These are phyloP conservation scores for Fraxinus sp. DNA, from an alignment of 305 asterid species.

Conservation along the genomic window DNA sequence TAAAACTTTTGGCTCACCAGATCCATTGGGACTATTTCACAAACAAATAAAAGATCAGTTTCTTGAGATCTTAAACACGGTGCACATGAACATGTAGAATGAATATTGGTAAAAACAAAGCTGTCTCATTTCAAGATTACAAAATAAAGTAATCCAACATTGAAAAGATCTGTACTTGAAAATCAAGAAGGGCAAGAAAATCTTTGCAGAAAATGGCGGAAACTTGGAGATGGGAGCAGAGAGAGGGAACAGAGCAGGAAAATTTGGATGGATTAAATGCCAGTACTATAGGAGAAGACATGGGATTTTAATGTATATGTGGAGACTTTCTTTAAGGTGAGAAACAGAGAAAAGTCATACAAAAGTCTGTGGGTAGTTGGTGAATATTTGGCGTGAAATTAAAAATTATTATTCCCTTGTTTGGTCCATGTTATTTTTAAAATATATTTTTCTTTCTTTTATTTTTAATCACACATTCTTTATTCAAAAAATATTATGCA, in stretches of 20 bases:
- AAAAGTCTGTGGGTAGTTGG: conserved; percentile 38
- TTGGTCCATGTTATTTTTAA: too few species aligned
- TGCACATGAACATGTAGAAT: neutral
- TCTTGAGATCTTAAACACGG: conserved; percentile 10
- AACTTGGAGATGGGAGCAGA: conserved; percentile 19
- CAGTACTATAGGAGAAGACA: conserved; percentile 22
- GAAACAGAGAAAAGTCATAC: conserved; percentile 22
- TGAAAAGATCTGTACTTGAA: conserved; percentile 20
- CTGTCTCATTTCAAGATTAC: conserved; percentile 26
- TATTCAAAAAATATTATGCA: too few species aligned
- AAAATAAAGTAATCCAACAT: conserved; percentile 2
- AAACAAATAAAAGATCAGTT: conserved; percentile 7
- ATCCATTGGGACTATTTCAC: conserved; percentile 34
- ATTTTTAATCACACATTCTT: too few species aligned
- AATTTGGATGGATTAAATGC: conserved; percentile 41
- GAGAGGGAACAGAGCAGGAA: conserved; percentile 23
- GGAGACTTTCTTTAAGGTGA: conserved; percentile 13
- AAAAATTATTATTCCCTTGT: neutral
- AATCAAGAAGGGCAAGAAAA: conserved; percentile 15
- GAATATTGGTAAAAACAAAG: conserved; percentile 18
- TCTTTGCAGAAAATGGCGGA: conserved; percentile 18
- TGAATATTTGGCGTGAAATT: conserved; percentile 36
- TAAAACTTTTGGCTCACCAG: conserved; percentile 24
- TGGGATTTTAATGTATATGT: conserved; percentile 18
- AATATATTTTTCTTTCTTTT: too few species aligned